Evolutionary conservation across 495 filamentous ascomycete genomes (phyloP), one percentile per base, ranked within the genome.

Genomic region (Penicillium desertorum): DNA sequence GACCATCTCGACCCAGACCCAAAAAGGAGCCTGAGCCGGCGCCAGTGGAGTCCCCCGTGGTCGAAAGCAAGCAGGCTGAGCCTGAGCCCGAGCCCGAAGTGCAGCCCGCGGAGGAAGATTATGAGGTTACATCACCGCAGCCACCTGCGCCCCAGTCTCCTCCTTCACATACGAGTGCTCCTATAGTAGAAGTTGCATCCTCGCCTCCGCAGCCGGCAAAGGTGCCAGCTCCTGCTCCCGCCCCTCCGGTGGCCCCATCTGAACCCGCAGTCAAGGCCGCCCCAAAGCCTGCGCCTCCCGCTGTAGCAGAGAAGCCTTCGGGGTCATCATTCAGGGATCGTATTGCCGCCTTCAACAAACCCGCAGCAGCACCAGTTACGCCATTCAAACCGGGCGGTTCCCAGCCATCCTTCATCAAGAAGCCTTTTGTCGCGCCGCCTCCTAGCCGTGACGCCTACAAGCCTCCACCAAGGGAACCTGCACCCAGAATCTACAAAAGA

Each of bases 351-450:
- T 98, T 98, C 75, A 98, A 98, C 69, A 95, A 91, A 67, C 79
- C 89, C 20, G 84, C 92, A 22, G 89, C 90, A 5, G 83, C 93
- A 7, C 94, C 94, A 11, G 73, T 94, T 54, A 83, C 91, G 4
- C 94, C 95, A 3, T 91, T 91, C 71, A 96, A 96, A 63, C 90
- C 91, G 12, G 79, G 83, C 58, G 82, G 83, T 51, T 67, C 79
- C 44, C 77, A 83, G 25, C 79, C 82, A 44, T 81, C 82, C 56
- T 98, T 98, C 62, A 85, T 98, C 70, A 97, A 95, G 79, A 98
- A 98, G 72, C 91, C 94, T n/a, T 98, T 97, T 64, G 94, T 98
- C 56, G 88, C 94, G 2, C 91, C 95, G 30, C 94, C 94, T 51
- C 94, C 94, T 7, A 96, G 91, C 71, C 89, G 92, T 60, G 87